Percentiles rank a stretch among this genome's conserved stretches.
phyloP scores from a whole-genome alignment of 352 stramenopile species.

The Phytophthora sojae region DNA sequence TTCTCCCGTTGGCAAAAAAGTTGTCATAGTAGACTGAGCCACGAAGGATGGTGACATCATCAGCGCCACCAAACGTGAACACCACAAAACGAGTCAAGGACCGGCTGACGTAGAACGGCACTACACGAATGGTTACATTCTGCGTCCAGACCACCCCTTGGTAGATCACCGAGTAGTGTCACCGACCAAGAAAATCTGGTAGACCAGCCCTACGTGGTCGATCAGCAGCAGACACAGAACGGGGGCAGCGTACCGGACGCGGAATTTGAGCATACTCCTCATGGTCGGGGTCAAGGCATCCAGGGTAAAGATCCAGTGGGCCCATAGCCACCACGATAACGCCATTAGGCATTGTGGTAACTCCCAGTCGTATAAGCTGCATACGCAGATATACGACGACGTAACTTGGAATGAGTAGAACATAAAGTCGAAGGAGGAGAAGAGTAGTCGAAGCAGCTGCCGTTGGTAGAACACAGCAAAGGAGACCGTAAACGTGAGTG shows the following conservation, averaged over 20 bases:
- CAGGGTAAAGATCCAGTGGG: conserved; percentile 38
- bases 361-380: conserved; percentile 29
- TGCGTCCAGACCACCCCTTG: conserved; percentile 11
- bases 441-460: conserved; percentile 39
- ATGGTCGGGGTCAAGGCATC: conserved; percentile 43
- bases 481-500: conserved; percentile 14
- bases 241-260: conserved; percentile 2
- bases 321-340: conserved; percentile 30
- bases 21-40: conserved; percentile 41
- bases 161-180: conserved; percentile 9
- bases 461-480: conserved; percentile 40
- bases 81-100: conserved; percentile 17
- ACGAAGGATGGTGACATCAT: conserved; percentile 33
- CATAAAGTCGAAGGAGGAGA: conserved; percentile 51
- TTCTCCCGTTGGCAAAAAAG: conserved; percentile 19
- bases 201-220: conserved; percentile 6
- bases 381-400: conserved; percentile 34
- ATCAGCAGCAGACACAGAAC: conserved; percentile 7
- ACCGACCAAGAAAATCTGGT: conserved; percentile 14
- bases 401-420: conserved; percentile 47
- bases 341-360: conserved; percentile 14
- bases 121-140: conserved; percentile 7
- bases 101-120: conserved; percentile 19
- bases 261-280: conserved; percentile 25
- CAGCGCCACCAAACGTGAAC: conserved; percentile 13